Conservation (phyloP, 1,284 basidiomycete genomes). For the Rhodotorula sp. region DNA sequence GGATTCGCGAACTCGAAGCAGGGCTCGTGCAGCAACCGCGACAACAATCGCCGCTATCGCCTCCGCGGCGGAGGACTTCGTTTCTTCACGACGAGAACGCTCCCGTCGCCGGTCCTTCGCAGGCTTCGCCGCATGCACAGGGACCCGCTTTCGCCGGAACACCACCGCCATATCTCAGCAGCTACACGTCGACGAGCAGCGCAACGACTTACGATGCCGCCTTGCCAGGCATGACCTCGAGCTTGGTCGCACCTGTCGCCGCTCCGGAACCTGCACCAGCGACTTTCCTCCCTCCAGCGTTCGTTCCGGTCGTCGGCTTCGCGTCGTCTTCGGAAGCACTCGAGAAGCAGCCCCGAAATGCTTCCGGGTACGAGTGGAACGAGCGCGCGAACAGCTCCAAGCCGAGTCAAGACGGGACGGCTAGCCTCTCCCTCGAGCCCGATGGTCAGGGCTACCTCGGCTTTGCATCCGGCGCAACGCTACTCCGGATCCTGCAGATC, state of each 20-base stretch:
- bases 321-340: neutral
- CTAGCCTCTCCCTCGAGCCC: neutral
- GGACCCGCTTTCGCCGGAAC: neutral
- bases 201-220: no score
- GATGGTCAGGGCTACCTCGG: conserved; percentile 1
- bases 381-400: neutral
- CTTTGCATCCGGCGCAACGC: neutral
- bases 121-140: neutral
- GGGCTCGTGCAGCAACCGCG: neutral
- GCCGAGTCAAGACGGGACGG: neutral
- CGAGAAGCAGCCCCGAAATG: neutral
- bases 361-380: neutral
- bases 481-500: conserved; percentile 1
- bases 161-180: neutral
- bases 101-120: neutral
- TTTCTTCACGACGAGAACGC: neutral
- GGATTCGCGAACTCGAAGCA: neutral
- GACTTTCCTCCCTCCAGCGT: neutral
- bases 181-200: no score
- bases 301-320: neutral
- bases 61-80: neutral
- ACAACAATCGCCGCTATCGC: neutral
- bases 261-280: neutral
- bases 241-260: neutral
- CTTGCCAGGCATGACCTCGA: neutral